Percentiles rank a stretch among this genome's conserved stretches.
These are phyloP conservation scores for Corchorus olitorius DNA, from an alignment of 345 rosid genomes.

Conservation along the genomic window DNA sequence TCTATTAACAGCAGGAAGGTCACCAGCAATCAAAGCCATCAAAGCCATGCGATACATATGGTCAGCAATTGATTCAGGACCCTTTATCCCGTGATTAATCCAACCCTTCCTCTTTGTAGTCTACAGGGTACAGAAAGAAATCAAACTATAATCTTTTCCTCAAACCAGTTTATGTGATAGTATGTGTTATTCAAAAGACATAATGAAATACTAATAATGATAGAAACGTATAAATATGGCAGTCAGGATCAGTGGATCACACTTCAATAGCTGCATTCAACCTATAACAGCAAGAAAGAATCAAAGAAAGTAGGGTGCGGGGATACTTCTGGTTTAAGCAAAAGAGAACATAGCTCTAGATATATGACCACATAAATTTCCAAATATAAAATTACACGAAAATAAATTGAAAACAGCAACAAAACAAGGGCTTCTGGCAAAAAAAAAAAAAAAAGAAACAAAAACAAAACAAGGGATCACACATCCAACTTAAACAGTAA, in stretches of 20 bases:
- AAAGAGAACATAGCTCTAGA: background rate
- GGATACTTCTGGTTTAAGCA: background rate
- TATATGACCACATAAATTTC: background rate
- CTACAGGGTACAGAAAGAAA: conserved; percentile 33
- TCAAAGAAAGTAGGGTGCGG: background rate
- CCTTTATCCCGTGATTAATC: conserved; percentile 80
- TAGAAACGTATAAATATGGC: background rate
- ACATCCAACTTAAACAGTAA: too few species aligned
- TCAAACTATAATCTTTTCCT: background rate
- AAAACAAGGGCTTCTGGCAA: too few species aligned
- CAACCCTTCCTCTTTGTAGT: conserved; percentile 95
- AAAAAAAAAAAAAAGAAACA: too few species aligned
- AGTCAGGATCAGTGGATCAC: background rate
- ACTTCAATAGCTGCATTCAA: background rate
- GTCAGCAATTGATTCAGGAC: conserved; percentile 90
- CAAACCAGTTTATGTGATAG: background rate
- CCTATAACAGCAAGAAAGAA: background rate
- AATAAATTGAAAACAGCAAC: too few species aligned
- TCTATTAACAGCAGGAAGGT: conserved; percentile 75
- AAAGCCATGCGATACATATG: conserved; percentile 97
- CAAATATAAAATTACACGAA: background rate
- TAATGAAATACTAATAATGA: background rate
- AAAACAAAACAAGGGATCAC: too few species aligned
- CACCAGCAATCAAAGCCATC: conserved; percentile 80
- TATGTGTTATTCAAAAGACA: background rate